Base-by-base conservation (phyloP, 768 basidiomycete species). In the Suillus americanus region DNA sequence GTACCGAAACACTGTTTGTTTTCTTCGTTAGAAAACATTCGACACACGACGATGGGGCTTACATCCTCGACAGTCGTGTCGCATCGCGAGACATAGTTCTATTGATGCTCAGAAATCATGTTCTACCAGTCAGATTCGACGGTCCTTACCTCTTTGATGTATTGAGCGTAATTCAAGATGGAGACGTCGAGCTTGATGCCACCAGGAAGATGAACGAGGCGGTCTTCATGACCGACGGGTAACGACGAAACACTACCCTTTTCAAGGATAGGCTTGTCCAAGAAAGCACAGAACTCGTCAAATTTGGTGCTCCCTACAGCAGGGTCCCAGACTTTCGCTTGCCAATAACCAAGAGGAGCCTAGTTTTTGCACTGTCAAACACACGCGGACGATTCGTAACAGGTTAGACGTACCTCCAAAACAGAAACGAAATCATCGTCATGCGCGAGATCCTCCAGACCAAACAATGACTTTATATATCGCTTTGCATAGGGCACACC, bases 311-410 rank as follows among this genome's bases (percentile, higher is more conserved):
- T 89, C 7, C 82, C 84, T 55, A 90, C 85, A 16, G 77, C 76
- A 0, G 91, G 89, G 73, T 97, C 91, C 96, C 95, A 98, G 72
- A 89, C 89, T 75, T 90, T 90, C 0, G 80, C 82, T 78, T 98
- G 96, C 92, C 94, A 97, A 7, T 75, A 77, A 1, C 83, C 85
- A 33, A 95, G 79, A 3, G 92, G 90, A 50, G 68, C 72, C 85
- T 92, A 18, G 33, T 72, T 53, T 51, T 28, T 20, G 50, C 37
- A 10, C 30, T 35, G n/a, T 65, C 10, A 25, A 25, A 43, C 62
- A 35, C 25, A 1, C 66, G 64, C 35, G 60, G 62, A 25, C 9
- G 28, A 73, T 28, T 60, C 23, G 28, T 13, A 40, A 25, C 38
- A 67, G 73, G 70, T 69, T 72, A 76, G 38, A 43, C 2, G 9